Percentiles rank a stretch among this genome's conserved stretches.
phyloP scores from a whole-genome alignment of 495 filamentous ascomycete species.

The Achaetomiella virescens region DNA sequence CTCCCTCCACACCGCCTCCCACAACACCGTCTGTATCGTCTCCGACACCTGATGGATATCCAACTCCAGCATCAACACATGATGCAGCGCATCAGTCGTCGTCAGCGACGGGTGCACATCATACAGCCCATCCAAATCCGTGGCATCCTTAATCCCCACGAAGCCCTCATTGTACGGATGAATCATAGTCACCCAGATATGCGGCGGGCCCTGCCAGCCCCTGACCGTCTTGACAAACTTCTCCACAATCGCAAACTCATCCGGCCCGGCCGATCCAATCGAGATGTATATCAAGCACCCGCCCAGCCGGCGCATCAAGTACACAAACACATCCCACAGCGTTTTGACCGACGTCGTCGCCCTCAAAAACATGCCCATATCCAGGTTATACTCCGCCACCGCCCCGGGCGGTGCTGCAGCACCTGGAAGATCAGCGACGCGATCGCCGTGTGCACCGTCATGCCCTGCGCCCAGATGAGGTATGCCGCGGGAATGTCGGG shows the following conservation, averaged over 20 bases:
- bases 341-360: neutral
- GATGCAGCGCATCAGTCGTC: constrained; percentile 16
- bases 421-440: constrained; percentile 15
- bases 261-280: constrained; percentile 14
- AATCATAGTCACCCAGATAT: constrained; percentile 15
- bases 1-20: constrained; percentile 18
- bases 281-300: constrained; percentile 13
- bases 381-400: neutral
- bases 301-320: constrained; percentile 4
- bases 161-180: constrained; percentile 19
- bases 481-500: constrained; percentile 7
- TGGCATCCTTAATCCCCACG: neutral
- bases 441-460: constrained; percentile 18
- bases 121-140: constrained; percentile 16
- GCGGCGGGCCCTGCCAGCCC: constrained; percentile 13
- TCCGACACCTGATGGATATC: constrained; percentile 5
- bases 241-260: constrained; percentile 18
- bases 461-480: constrained; percentile 17
- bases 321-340: constrained; percentile 10
- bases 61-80: constrained; percentile 14
- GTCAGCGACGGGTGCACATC: constrained; percentile 20
- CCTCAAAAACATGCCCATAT: constrained; percentile 4
- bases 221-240: constrained; percentile 5
- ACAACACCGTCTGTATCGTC: constrained; percentile 12
- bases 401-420: constrained; percentile 13